phyloP scores from a whole-genome alignment of 805 yeast species.

The Pichia paraexigua region DNA sequence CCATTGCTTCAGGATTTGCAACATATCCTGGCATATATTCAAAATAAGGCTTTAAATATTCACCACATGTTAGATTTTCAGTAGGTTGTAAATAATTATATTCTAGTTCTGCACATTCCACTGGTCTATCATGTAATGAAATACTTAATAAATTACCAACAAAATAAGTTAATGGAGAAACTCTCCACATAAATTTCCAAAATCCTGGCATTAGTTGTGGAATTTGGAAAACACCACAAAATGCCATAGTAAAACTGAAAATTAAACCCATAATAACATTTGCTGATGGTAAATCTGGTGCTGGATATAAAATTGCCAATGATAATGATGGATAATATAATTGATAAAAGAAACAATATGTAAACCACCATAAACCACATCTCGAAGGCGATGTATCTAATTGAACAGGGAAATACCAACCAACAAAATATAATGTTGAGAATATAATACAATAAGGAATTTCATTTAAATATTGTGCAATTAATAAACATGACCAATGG shows the following conservation, averaged over 20 bases:
- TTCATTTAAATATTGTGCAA: slow-evolving; percentile 49
- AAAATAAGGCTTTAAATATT: slow-evolving; percentile 38
- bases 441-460: slow-evolving; percentile 48
- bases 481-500: slow-evolving; percentile 56
- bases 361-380: slow-evolving; percentile 41
- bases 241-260: slow-evolving; percentile 50
- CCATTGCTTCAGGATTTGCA: slow-evolving; percentile 40
- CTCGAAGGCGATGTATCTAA: slow-evolving; percentile 30
- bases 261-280: slow-evolving; percentile 49
- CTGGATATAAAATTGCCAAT: slow-evolving; percentile 43
- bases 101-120: slow-evolving; percentile 43
- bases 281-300: slow-evolving; percentile 66
- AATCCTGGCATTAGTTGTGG: slow-evolving; percentile 58
- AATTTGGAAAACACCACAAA: slow-evolving; percentile 65
- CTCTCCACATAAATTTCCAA: slow-evolving; percentile 79
- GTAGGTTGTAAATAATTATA: slow-evolving; percentile 46
- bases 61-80: slow-evolving; percentile 54
- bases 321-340: slow-evolving; percentile 43
- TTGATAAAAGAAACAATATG: slow-evolving; percentile 32
- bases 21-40: slow-evolving; percentile 46
- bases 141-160: slow-evolving; percentile 45
- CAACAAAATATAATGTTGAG: slow-evolving; percentile 39
- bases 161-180: slow-evolving; percentile 66
- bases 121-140: slow-evolving; percentile 41
- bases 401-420: slow-evolving; percentile 31